A percentile compares a stretch with the other conserved stretches of the same genome.
phyloP scores from a whole-genome alignment of 371 early-diverging fungal species.

The Mortierella sp. region DNA sequence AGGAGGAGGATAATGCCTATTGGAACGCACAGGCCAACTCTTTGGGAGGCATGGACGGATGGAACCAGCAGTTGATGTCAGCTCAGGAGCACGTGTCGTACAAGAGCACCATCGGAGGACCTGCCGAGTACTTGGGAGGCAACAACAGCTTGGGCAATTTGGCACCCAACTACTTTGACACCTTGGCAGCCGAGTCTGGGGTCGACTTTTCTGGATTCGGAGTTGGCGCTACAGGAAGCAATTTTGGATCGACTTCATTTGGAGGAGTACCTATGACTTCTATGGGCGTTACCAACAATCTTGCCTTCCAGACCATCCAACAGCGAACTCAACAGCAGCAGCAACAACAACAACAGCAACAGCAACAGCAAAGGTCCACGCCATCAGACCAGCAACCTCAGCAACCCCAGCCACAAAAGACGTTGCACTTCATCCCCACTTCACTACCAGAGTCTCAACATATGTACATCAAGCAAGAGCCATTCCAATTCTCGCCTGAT shows the following conservation, averaged over 20 bases:
- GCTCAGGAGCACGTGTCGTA: constrained; percentile 56
- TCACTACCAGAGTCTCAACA: constrained; percentile 26
- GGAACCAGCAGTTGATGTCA: constrained; percentile 57
- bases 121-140: constrained; percentile 45
- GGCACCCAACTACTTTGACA: constrained; percentile 45
- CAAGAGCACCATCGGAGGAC: constrained; percentile 49
- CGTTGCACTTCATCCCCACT: background rate
- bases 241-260: constrained; percentile 26
- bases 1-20: constrained; percentile 52
- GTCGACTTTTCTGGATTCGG: constrained; percentile 58
- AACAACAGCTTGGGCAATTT: constrained; percentile 53
- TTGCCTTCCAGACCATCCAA: constrained; percentile 45
- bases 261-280: constrained; percentile 20
- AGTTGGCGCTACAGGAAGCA: constrained; percentile 46
- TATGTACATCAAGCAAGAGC: constrained; percentile 52
- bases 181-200: constrained; percentile 29
- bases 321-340: constrained; percentile 41
- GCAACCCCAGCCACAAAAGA: constrained; percentile 21
- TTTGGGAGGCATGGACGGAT: constrained; percentile 56
- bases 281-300: constrained; percentile 24
- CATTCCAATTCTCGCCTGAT: constrained; percentile 49
- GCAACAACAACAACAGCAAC: constrained; percentile 29
- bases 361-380: constrained; percentile 6
- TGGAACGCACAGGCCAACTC: constrained; percentile 58
- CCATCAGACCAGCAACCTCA: constrained; percentile 28